Percentiles rank a stretch among this genome's conserved stretches.
phyloP scores from a whole-genome alignment of 768 basidiomycete genomes.

The Sistotremastrum niveocremeum region DNA sequence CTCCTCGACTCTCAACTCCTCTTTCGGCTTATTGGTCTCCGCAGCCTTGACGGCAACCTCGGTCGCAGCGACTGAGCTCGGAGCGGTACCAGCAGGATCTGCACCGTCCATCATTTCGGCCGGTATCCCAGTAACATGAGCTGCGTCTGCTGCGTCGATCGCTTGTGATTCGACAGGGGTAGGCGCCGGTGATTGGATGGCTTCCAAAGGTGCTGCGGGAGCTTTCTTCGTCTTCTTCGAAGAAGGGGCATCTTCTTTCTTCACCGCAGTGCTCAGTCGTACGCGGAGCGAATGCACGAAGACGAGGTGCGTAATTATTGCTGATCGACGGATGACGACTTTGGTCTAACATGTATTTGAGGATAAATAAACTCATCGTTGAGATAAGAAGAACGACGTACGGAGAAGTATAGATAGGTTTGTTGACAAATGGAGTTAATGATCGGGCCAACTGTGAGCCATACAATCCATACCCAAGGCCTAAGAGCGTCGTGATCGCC shows the following conservation, averaged over 20 bases:
- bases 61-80: too few species aligned
- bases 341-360: conserved; percentile 18
- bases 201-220: too few species aligned
- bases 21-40: too few species aligned
- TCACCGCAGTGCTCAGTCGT: conserved; percentile 20
- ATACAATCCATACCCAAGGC: conserved; percentile 23
- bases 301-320: conserved; percentile 26
- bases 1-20: too few species aligned
- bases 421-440: conserved; percentile 15
- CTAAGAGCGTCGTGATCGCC: conserved; percentile 4
- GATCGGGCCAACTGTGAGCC: conserved; percentile 10
- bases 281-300: conserved; percentile 29
- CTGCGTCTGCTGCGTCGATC: too few species aligned
- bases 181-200: too few species aligned
- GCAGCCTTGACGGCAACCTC: too few species aligned
- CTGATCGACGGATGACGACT: conserved; percentile 20
- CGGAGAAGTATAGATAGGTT: conserved; percentile 11
- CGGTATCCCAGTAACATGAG: too few species aligned
- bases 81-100: too few species aligned
- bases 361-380: conserved; percentile 14
- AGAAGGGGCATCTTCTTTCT: conserved; percentile 13
- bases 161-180: too few species aligned
- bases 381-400: background rate
- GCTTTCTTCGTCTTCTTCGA: too few species aligned
- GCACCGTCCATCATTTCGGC: too few species aligned